Evolutionary conservation across 192 early-diverging fungal genomes (phyloP), one percentile per base, ranked within the genome.

Genomic region (Ramicandelaber brevisporus): DNA sequence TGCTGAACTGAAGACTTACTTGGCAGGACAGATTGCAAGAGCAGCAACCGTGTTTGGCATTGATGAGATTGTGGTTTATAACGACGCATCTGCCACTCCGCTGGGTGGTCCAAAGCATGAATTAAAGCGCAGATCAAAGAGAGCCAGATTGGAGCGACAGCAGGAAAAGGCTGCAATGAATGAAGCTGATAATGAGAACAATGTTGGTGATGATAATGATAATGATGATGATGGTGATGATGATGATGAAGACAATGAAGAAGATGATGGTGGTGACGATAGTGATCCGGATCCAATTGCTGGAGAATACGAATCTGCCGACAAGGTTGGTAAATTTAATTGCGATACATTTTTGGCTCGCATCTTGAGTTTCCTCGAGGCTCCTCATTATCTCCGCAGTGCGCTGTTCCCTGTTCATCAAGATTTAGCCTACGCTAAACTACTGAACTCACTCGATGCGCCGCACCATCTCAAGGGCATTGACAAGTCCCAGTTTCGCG

Each of bases 21-120:
- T 70, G n/a, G 72, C 65, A 5, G 72, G 72, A 27, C 66, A 75
- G 62, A 59, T 75, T 16, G 68, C 58, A 11, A 55, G 72, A 26
- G 41, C 53, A 2, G 47, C 60, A 12, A 47, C 59, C 13, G 37
- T 75, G 17, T 57, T 55, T 34, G 55, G 60, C 32, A 60, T 75
- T 3, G 72, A 75, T 36, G 72, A 75, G 46, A 46, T 75, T 6
- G 48, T 75, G 7, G 58, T 75, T 16, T 75, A 68, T 27, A 54
- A 63, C 35, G 65, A 68, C 22, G n/a, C n/a, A 27, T 48, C 57
- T 4, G 34, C 44, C 11, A 35, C 21, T 23, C 22, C 31, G 7
- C 11, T n/a, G n/a, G n/a, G n/a, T n/a, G n/a, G n/a, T n/a, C n/a
- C n/a, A n/a, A n/a, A n/a, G n/a, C n/a, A n/a, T n/a, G n/a, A n/a